Percentiles rank a stretch among this genome's conserved stretches.
These are phyloP conservation scores for Knoxdaviesia proteae DNA, from an alignment of 2,329 filamentous ascomycete genomes.

Conservation along the genomic window DNA sequence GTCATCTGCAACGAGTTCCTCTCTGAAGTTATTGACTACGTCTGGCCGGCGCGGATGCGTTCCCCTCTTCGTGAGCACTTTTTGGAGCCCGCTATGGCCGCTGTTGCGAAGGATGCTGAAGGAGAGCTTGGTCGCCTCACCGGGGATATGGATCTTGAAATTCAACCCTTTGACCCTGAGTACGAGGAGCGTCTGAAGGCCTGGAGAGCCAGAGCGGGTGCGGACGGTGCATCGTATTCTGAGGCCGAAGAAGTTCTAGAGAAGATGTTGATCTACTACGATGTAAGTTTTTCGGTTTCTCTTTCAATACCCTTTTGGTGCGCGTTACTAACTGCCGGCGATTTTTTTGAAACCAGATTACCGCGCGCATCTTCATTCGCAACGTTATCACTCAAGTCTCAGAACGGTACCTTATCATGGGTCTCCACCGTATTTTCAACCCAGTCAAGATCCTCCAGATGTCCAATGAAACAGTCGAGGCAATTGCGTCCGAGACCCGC, in stretches of 20 bases:
- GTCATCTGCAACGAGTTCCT: conserved; percentile 34
- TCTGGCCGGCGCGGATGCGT: conserved; percentile 29
- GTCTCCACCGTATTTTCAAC: conserved; percentile 30
- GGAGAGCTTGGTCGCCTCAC: conserved; percentile 22
- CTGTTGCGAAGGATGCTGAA: conserved; percentile 23
- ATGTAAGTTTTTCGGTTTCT: conserved; percentile 7
- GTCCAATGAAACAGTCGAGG: conserved; percentile 21
- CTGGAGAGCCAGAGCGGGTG: conserved; percentile 21
- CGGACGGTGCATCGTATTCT: conserved; percentile 23
- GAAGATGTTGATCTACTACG: conserved; percentile 35
- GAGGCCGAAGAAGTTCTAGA: conserved; percentile 31
- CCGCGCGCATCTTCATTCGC: conserved; percentile 28
- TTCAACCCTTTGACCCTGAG: conserved; percentile 31
- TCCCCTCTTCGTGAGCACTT: conserved; percentile 27
- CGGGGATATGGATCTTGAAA: conserved; percentile 29
- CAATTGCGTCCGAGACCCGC: conserved; percentile 31
- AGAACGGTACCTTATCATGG: conserved; percentile 27
- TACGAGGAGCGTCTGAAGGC: conserved; percentile 27
- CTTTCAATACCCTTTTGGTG: not conserved
- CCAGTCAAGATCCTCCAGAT: conserved; percentile 28
- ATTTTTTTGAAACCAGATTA: conserved; percentile 11
- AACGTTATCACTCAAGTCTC: conserved; percentile 31
- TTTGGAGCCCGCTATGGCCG: conserved; percentile 25
- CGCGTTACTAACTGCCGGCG: not conserved
- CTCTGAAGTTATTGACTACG: conserved; percentile 26